Conservation (phyloP, 345 rosid species). For the Eucalyptus melliodora region DNA sequence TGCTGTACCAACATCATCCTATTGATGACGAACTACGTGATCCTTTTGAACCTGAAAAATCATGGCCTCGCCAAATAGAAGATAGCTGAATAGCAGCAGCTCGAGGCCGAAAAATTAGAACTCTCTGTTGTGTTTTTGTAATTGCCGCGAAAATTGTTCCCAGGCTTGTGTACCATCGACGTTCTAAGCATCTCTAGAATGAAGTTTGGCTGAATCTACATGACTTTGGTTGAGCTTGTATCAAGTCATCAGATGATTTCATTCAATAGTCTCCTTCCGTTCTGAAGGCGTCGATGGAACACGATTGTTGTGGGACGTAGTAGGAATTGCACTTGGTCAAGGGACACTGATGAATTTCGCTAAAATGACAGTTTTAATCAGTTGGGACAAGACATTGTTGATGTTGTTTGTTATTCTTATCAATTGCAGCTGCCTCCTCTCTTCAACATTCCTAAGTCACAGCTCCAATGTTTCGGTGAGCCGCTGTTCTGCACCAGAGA, state of each 20-base stretch:
- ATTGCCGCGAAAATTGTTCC: not conserved
- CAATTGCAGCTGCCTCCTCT: slow-evolving; percentile 50
- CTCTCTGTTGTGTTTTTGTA: not conserved
- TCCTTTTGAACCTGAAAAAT: not conserved
- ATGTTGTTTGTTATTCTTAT: not conserved
- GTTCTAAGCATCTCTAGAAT: not conserved
- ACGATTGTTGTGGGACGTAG: not conserved
- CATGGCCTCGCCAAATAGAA: not conserved
- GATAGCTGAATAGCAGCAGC: not conserved
- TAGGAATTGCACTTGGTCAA: not conserved
- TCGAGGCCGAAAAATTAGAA: not conserved
- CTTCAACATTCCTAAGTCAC: slow-evolving; percentile 80
- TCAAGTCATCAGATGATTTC: not conserved
- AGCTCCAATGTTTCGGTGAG: slow-evolving; percentile 71
- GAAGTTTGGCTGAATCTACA: not conserved
- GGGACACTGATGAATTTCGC: not conserved
- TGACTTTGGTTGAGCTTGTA: not conserved
- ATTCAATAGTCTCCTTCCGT: not conserved
- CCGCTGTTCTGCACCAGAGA: slow-evolving; percentile 23
- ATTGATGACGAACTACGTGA: not conserved
- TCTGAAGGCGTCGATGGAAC: not conserved
- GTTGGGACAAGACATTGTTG: not conserved
- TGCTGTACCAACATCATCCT: not conserved
- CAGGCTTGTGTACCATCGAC: not conserved
- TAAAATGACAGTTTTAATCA: not conserved